phyloP scores from a whole-genome alignment of 78 protist species.

The Speleostelium caveatum region DNA sequence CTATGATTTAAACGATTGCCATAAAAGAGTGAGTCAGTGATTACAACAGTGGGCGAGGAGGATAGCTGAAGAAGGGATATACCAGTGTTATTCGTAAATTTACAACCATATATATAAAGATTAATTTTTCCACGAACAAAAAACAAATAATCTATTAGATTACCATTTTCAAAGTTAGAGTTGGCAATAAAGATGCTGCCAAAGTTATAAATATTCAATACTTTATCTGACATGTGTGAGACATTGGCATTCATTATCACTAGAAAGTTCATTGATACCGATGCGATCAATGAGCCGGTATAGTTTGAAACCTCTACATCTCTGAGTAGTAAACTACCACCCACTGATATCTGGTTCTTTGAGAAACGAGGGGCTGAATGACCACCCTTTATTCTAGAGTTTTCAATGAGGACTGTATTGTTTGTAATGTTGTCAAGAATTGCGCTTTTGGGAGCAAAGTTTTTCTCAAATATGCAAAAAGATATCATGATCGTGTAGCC shows the following conservation, averaged over 20 bases:
- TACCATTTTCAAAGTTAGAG: background rate
- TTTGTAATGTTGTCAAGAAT: background rate
- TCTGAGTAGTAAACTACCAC: background rate
- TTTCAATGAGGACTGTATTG: background rate
- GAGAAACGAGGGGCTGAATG: background rate
- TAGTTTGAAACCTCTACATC: background rate
- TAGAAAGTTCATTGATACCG: background rate
- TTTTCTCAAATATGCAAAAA: background rate
- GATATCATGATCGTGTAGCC: background rate
- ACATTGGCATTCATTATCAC: background rate
- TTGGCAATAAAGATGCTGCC: background rate
- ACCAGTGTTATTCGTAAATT: background rate
- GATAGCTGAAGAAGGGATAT: too few species aligned
- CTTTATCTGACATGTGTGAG: background rate
- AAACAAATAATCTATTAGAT: background rate
- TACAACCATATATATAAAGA: background rate
- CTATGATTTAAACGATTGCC: background rate
- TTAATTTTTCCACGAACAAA: background rate
- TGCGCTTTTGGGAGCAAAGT: slow-evolving; percentile 8
- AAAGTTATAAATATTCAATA: background rate
- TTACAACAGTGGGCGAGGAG: background rate
- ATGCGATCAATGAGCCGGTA: background rate
- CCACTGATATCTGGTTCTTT: background rate
- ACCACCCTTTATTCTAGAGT: background rate
- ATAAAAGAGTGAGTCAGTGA: background rate